Conservation (phyloP, 805 yeast species). For the Candida pseudofarinosa region DNA sequence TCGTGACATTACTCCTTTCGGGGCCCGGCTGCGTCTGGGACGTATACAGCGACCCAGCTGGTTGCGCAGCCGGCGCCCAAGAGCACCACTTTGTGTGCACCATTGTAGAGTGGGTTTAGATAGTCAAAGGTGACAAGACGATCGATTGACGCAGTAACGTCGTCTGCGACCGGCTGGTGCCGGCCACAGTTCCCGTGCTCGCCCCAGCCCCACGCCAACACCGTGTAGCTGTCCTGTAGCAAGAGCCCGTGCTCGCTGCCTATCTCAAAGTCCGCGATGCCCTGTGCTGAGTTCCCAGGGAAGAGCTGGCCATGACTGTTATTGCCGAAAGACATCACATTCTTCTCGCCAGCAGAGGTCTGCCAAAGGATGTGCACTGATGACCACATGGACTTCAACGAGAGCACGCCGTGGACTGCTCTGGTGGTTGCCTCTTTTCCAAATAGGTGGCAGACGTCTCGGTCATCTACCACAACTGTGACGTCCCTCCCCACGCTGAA, state of each 20-base stretch:
- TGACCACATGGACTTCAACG: constrained; percentile 65
- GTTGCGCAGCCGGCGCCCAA: constrained; percentile 67
- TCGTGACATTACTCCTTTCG: constrained; percentile 49
- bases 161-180: neutral
- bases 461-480: constrained; percentile 34
- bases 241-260: constrained; percentile 90
- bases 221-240: constrained; percentile 22
- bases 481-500: constrained; percentile 57
- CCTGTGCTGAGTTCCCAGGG: constrained; percentile 12
- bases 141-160: constrained; percentile 10
- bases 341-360: neutral
- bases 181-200: constrained; percentile 95
- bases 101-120: constrained; percentile 30
- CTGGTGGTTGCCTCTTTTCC: constrained; percentile 14
- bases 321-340: constrained; percentile 60
- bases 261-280: constrained; percentile 29
- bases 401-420: neutral
- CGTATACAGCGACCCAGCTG: constrained; percentile 48
- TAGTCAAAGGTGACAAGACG: constrained; percentile 30
- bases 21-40: neutral
- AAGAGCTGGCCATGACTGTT: constrained; percentile 68
- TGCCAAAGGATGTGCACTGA: constrained; percentile 52
- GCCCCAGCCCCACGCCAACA: constrained; percentile 96
- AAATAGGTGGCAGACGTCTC: constrained; percentile 8
- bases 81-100: constrained; percentile 17